phyloP scores from a whole-genome alignment of 306 rosid species.

The Astragalus glycyphyllos region DNA sequence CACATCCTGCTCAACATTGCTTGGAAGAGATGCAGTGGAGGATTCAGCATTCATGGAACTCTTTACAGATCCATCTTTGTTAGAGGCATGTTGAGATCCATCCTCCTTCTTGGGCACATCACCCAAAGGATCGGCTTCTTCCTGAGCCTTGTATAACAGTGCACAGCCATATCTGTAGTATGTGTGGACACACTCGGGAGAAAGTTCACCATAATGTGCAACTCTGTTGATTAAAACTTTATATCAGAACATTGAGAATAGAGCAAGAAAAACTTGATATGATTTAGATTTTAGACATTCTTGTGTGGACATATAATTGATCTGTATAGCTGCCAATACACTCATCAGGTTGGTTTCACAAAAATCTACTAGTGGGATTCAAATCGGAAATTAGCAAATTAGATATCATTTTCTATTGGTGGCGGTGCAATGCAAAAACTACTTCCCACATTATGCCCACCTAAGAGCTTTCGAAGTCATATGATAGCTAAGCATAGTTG shows the following conservation, averaged over 20 bases:
- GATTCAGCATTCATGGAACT: slow-evolving; percentile 68
- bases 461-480: background rate
- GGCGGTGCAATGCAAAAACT: slow-evolving; percentile 8
- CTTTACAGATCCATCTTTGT: slow-evolving; percentile 65
- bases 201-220: slow-evolving; percentile 80
- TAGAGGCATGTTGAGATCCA: slow-evolving; percentile 63
- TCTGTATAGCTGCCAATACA: too few relatives aligned
- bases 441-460: slow-evolving; percentile 14
- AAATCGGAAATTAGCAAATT: slow-evolving; percentile 10
- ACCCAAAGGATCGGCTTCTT: slow-evolving; percentile 92
- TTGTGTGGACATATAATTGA: slow-evolving; percentile 7
- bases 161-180: slow-evolving; percentile 95
- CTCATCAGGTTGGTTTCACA: too few relatives aligned
- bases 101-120: slow-evolving; percentile 81
- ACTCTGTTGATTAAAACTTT: slow-evolving; percentile 56
- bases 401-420: slow-evolving; percentile 3
- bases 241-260: slow-evolving; percentile 20
- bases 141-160: slow-evolving; percentile 88
- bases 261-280: background rate
- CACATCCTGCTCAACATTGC: slow-evolving; percentile 58
- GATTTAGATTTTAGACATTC: background rate
- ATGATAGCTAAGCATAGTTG: slow-evolving; percentile 20
- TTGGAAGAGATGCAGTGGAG: slow-evolving; percentile 63
- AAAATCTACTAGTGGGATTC: background rate
- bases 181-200: slow-evolving; percentile 80